Conservation (phyloP, 345 rosid species). For the Citrus reticulata region DNA sequence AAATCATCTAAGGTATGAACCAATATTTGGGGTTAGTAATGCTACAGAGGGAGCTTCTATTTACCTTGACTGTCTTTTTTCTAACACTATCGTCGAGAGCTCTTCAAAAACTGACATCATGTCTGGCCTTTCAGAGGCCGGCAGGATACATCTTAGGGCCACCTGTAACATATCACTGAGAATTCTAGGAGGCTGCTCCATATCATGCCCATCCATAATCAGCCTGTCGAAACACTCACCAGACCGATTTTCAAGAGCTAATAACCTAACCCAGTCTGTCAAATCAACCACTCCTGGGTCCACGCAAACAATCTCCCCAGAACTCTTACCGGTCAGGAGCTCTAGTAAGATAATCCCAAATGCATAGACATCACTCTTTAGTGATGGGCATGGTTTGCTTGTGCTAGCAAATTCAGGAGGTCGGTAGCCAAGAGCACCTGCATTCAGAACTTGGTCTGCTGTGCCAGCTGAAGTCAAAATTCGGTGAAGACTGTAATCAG, state of each 20-base stretch:
- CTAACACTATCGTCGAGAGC: conserved; percentile 29
- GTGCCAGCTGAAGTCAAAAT: conserved; percentile 76
- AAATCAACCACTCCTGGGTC: conserved; percentile 66
- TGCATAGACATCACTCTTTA: conserved; percentile 84
- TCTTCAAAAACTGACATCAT: conserved; percentile 64
- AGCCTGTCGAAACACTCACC: conserved; percentile 59
- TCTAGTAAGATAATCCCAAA: conserved; percentile 76
- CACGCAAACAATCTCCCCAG: conserved; percentile 59
- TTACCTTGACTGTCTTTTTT: conserved; percentile 10
- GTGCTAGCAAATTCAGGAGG: conserved; percentile 93
- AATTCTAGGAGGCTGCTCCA: conserved; percentile 23
- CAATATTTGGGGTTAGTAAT: conserved; percentile 20
- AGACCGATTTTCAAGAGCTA: conserved; percentile 49
- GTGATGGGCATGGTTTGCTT: conserved; percentile 77
- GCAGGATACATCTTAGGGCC: conserved; percentile 64
- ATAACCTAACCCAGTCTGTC: conserved; percentile 72
- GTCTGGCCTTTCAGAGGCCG: conserved; percentile 85
- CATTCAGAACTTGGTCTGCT: conserved; percentile 81
- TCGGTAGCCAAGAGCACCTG: conserved; percentile 82
- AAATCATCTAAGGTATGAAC: not conserved
- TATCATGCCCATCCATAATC: conserved; percentile 25
- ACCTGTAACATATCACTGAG: conserved; percentile 53
- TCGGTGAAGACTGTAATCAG: conserved; percentile 87
- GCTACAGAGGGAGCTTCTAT: conserved; percentile 6
- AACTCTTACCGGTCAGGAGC: conserved; percentile 66